Base-by-base conservation (phyloP, 2,329 filamentous ascomycete genomes). In the Eurotiales sp. region DNA sequence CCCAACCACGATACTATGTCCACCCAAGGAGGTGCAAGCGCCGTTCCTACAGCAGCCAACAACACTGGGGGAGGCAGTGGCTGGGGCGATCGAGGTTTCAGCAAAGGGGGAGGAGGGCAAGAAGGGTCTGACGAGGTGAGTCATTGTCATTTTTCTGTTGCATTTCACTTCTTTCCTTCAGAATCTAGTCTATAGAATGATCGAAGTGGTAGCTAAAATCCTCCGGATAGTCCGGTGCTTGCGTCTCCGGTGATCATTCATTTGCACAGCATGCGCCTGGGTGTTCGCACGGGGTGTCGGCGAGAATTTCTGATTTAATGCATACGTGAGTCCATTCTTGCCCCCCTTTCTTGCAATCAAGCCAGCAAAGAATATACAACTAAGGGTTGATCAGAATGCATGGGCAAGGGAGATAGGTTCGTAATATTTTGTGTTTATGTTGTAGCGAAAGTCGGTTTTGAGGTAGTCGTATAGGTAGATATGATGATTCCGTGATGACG, bases 21-120 rank as follows among this genome's bases (percentile, higher is more conserved):
- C 12, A 52, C 47, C 8, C 30, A 52, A 29, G 53, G 53, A 15
- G 53, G 53, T 15, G 50, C 53, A 37, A 55, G 53, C 19, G 40
- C 46, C 14, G 25, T 45, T 22, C 50, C 53, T 10, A 55, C 53
- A 11, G 50, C 53, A 3, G 53, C 53, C 14, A 55, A 55, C 32
- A 55, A 55, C 37, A 40, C 53, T 3, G 52, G 46, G 14, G 52
- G 52, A n/a, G 52, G 52, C 12, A 34, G 23, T 25, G 52, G 52
- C 15, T 39, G 49, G 44, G 52, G 52, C 2, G 52, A 55, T 36
- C 22, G 21, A 12, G 42, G 52, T 0, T 55, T 52, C 10, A 23
- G n/a, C 4, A 55, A 55, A 25, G 52, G 52, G 30, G 49, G 52
- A 17, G 52, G 52, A 48, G 46, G 45, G 14, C 34, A 39, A 42